Evolutionary conservation across 805 yeast genomes (phyloP).

Genomic region (Yarrowia bubula): DNA sequence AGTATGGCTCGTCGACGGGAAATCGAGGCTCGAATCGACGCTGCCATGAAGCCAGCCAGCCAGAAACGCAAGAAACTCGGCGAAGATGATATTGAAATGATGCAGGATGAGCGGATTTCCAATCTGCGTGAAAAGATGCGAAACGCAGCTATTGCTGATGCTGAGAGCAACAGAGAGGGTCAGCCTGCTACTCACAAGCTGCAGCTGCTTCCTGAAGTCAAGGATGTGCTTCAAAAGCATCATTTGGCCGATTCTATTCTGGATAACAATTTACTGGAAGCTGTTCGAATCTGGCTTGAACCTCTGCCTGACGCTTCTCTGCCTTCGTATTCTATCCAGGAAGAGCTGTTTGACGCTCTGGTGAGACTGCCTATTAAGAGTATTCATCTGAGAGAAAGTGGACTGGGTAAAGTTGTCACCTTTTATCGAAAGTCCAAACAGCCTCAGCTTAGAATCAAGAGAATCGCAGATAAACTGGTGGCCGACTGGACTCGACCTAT

Average conservation of each 20-base stretch:
- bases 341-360: conserved; percentile 73
- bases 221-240: conserved; percentile 70
- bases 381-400: conserved; percentile 89
- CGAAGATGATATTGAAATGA: conserved; percentile 91
- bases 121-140: conserved; percentile 85
- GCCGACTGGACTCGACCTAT: conserved; percentile 99
- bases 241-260: conserved; percentile 86
- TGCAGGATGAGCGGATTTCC: conserved; percentile 89
- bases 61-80: conserved; percentile 58
- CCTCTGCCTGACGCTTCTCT: conserved; percentile 97
- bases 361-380: conserved; percentile 86
- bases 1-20: conserved; percentile 59
- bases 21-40: conserved; percentile 78
- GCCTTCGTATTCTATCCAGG: conserved; percentile 97
- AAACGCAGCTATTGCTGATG: conserved; percentile 55
- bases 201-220: conserved; percentile 75
- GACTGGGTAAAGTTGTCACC: conserved; percentile 89
- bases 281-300: conserved; percentile 94
- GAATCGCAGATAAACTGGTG: conserved; percentile 83
- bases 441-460: conserved; percentile 82
- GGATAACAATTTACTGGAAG: conserved; percentile 90
- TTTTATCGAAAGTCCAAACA: conserved; percentile 88
- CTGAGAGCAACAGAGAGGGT: conserved; percentile 56
- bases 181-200: conserved; percentile 74
- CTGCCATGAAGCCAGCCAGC: conserved; percentile 65